Base-by-base conservation (phyloP, 2,329 filamentous ascomycete genomes). In the Huntiella abstrusa region DNA sequence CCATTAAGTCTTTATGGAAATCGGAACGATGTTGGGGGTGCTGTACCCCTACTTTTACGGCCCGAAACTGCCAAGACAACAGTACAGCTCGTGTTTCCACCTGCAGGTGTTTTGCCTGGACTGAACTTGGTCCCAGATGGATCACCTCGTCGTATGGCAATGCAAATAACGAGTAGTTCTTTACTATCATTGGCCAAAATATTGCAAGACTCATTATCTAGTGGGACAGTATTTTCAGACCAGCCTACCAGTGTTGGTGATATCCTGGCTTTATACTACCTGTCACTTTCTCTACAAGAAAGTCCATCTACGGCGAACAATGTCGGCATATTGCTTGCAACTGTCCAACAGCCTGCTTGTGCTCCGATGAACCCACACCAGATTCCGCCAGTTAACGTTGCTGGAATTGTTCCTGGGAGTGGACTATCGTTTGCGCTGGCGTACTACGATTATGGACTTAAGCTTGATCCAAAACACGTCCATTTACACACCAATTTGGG, bases 281-380 rank as follows among this genome's bases (percentile, higher is more conserved):
- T 98, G 2, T 98, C 91, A 0, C 66, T 98, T 3, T 93, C 91
- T 0, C 69, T 98, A 2, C 91, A 95, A 52, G 87, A 91, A 41
- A 96, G 91, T 55, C 91, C 91, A 2, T 98, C 91, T 0, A 98
- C 91, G 0, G 91, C 91, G 1, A 98, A 98, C 59, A 98, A 98
- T 58, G 87, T 98, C 10, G 91, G 91, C 3, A 98, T 98, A 47
- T 69, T 98, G 22, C 74, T 98, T n/a, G 91, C 91, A 4, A 84
- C 91, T 48, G 83, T 96, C 15, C 91, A 94, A 57, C 86, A 93
- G 49, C 49, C 58, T 6, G 53, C 54, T 19, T 57, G 67, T 15
- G 7, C 19, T 15, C 41, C 28, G 10, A 43, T 43, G 41, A 43
- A 43, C 28, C 32, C 28, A 8, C 13, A 32, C 8, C 40, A 47